These are phyloP conservation scores for Kwoniella dejecticola DNA, from an alignment of 768 basidiomycete genomes.

Conservation along the genomic window DNA sequence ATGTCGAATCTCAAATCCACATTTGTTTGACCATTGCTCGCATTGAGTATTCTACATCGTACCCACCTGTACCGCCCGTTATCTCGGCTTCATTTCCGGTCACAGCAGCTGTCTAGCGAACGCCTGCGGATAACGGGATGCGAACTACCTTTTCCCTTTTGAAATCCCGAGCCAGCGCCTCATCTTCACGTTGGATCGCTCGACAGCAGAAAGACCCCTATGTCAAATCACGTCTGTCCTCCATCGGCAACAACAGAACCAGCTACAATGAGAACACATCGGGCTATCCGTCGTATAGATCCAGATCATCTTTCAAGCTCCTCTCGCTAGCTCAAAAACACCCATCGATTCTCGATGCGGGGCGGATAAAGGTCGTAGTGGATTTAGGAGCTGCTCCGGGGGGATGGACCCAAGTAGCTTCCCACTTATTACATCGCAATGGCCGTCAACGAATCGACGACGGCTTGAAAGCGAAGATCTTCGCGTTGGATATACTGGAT, in stretches of 20 bases:
- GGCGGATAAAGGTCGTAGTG: conserved; percentile 65
- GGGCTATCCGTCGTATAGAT: conserved; percentile 65
- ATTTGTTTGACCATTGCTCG: not conserved
- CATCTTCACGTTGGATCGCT: conserved; percentile 53
- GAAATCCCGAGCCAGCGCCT: conserved; percentile 35
- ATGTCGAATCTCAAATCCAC: not conserved
- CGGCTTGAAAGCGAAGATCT: conserved; percentile 58
- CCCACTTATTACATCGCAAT: conserved; percentile 8
- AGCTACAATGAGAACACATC: not conserved
- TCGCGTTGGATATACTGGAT: conserved; percentile 78
- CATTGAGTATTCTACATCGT: not conserved
- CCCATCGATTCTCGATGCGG: conserved; percentile 65
- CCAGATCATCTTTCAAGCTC: conserved; percentile 90
- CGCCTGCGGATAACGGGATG: not conserved
- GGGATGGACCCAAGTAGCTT: conserved; percentile 85
- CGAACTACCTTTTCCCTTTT: not conserved
- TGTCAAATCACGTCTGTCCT: conserved; percentile 45
- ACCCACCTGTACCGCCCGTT: no score
- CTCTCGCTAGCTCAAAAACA: conserved; percentile 70
- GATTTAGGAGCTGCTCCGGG: conserved; percentile 93
- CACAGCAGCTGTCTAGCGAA: no score
- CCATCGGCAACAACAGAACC: not conserved
- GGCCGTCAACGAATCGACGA: no score
- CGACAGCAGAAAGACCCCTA: conserved; percentile 56
- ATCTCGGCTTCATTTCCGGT: no score